Base-by-base conservation (phyloP, 257 asterid species). In the Nicotiana benthamiana region DNA sequence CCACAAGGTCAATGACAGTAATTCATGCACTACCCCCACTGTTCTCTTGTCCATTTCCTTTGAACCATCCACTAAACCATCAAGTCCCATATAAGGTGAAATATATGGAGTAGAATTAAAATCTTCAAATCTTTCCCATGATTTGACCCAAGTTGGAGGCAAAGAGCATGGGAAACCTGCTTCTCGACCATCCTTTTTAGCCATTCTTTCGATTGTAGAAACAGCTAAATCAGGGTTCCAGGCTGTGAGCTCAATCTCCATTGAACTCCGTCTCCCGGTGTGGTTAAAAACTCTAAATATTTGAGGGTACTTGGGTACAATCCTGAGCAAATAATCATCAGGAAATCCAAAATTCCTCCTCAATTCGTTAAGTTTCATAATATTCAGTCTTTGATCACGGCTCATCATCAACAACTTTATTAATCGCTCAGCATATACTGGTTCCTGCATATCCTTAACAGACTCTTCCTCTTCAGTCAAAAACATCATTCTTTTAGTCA, bases 361-460 rank as follows among this genome's bases (percentile, higher is more conserved):
- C 60, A 72, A 63, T 80, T 90, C 99, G 12, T 91, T 90, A 5
- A 93, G 82, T 81, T 95, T 95, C 57, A 84, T 59, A 67, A 93
- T 90, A 80, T 89, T 93, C 43, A 95, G 88, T 90, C 93, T 92
- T n/a, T 84, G 90, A 75, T 87, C 90, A 32, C 60, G 84, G 84
- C 94, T 93, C 97, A 95, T 91, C 99, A 93, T 95, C 86, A 93
- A 82, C 88, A 95, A 76, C 90, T 93, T 95, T 2, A 88, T 94
- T 82, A 94, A 85, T 65, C 91, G 88, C 1, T 95, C 89, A 0
- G 86, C 98, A 10, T 89, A 89, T 24, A 87, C 83, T 2, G 90
- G 89, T 81, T 91, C 99, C 79, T 89, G 96, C 80, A 30, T 51
- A 82, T 93, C 97, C 82, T 81, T 92, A 56, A 95, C 87, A 53